These are phyloP conservation scores for Cryptococcus depauperatus DNA, from an alignment of 1,284 basidiomycete genomes.

Conservation along the genomic window DNA sequence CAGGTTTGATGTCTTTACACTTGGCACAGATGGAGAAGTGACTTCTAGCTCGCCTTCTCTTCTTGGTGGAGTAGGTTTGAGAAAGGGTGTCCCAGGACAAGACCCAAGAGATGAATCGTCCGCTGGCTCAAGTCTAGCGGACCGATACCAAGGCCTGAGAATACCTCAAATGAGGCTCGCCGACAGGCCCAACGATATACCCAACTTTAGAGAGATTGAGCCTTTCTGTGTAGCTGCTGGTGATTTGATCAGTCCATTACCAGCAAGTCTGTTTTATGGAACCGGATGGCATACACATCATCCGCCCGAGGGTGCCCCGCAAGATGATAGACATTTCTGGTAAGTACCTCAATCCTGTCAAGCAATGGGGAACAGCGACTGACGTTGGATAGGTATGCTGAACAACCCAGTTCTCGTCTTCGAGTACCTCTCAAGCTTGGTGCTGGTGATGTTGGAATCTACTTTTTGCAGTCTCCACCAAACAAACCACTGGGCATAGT, in stretches of 20 bases:
- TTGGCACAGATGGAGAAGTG: slow-evolving; percentile 43
- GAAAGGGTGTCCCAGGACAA: slow-evolving; percentile 38
- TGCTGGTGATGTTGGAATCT: slow-evolving; percentile 50
- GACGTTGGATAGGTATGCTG: slow-evolving; percentile 21
- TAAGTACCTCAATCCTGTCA: slow-evolving; percentile 24
- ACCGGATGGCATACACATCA: slow-evolving; percentile 77
- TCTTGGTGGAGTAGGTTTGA: slow-evolving; percentile 36
- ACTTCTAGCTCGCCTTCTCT: slow-evolving; percentile 28
- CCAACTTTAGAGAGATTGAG: slow-evolving; percentile 69
- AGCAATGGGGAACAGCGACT: neutral
- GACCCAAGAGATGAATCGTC: slow-evolving; percentile 20
- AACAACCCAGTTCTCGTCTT: slow-evolving; percentile 36
- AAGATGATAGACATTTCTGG: slow-evolving; percentile 71
- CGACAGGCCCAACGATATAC: slow-evolving; percentile 56
- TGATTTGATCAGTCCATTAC: slow-evolving; percentile 87
- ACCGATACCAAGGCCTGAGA: slow-evolving; percentile 32
- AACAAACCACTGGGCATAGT: slow-evolving; percentile 46
- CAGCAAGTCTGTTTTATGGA: slow-evolving; percentile 77
- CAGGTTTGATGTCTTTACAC: slow-evolving; percentile 53
- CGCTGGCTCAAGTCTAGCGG: slow-evolving; percentile 13
- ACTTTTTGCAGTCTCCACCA: slow-evolving; percentile 47
- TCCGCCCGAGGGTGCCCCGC: slow-evolving; percentile 51
- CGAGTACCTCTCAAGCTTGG: slow-evolving; percentile 45
- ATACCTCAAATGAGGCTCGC: slow-evolving; percentile 68
- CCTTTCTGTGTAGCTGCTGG: slow-evolving; percentile 89